phyloP scores from a whole-genome alignment of 2,329 filamentous ascomycete genomes.

The Geoglossum cookeanum region DNA sequence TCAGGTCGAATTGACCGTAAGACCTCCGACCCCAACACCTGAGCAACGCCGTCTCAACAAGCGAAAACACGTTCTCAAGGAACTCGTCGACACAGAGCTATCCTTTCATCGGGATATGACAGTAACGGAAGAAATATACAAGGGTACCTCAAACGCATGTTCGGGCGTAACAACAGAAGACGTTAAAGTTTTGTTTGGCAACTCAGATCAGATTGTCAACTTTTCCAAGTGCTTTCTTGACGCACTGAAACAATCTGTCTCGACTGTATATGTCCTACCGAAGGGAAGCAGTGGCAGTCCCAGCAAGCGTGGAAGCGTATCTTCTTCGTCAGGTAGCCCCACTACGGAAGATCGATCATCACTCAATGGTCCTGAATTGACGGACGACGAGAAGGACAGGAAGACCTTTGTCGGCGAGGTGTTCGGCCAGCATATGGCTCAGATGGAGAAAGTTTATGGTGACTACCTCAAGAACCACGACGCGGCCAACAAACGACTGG shows the following conservation, averaged over 20 bases:
- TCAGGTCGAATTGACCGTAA: background rate
- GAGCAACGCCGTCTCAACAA: constrained; percentile 57
- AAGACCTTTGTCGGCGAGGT: constrained; percentile 38
- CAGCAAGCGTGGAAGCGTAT: constrained; percentile 30
- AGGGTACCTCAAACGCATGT: constrained; percentile 70
- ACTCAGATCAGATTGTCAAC: constrained; percentile 73
- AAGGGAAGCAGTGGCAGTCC: constrained; percentile 23
- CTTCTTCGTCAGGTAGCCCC: constrained; percentile 23
- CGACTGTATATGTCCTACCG: constrained; percentile 56
- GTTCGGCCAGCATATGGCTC: constrained; percentile 34
- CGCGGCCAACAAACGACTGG: constrained; percentile 41
- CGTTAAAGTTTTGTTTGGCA: constrained; percentile 78
- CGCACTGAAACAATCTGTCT: constrained; percentile 60
- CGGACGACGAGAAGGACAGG: constrained; percentile 34
- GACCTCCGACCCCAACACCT: background rate
- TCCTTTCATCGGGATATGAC: constrained; percentile 91
- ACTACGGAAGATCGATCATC: constrained; percentile 15
- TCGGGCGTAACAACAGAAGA: constrained; percentile 66
- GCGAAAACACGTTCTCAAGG: constrained; percentile 70
- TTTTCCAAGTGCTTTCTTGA: constrained; percentile 69
- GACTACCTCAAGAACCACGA: constrained; percentile 47
- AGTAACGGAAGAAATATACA: constrained; percentile 94
- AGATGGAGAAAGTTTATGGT: constrained; percentile 46
- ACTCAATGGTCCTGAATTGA: constrained; percentile 15
- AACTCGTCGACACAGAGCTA: constrained; percentile 82